Evolutionary conservation across 495 filamentous ascomycete species (phyloP).

Genomic region (Xylaria longipes): DNA sequence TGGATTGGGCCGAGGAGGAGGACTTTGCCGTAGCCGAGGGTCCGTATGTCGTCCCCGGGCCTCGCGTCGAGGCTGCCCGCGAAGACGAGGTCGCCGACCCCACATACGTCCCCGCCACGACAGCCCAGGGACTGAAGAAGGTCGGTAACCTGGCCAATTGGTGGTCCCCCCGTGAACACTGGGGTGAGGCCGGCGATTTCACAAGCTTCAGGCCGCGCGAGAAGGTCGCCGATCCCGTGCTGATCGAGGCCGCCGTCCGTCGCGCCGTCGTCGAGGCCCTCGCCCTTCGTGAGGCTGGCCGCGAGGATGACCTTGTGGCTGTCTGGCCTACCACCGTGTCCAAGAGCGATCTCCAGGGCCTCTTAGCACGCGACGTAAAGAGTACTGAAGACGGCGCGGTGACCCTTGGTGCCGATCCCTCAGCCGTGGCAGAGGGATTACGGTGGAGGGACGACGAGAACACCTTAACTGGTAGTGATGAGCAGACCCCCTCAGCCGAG

Average conservation of each 20-base stretch:
- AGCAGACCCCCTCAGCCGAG: not conserved
- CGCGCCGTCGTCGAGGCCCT: conserved; percentile 67
- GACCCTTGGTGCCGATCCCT: conserved; percentile 29
- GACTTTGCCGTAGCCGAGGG: not conserved
- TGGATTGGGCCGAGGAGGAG: not conserved
- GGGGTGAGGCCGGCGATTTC: conserved; percentile 45
- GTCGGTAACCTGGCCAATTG: conserved; percentile 62
- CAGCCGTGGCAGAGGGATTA: conserved; percentile 27
- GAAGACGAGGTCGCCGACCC: conserved; percentile 42
- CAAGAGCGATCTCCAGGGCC: conserved; percentile 25
- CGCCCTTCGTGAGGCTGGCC: conserved; percentile 52
- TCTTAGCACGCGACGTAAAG: conserved; percentile 25
- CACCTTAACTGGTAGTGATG: not conserved
- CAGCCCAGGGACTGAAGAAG: conserved; percentile 61
- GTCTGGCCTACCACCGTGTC: conserved; percentile 31
- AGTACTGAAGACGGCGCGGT: conserved; percentile 33
- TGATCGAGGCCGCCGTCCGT: conserved; percentile 58
- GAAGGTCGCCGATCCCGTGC: conserved; percentile 44
- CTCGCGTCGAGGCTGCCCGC: conserved; percentile 30
- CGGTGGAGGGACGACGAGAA: conserved; percentile 4
- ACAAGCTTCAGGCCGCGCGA: conserved; percentile 47
- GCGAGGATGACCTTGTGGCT: conserved; percentile 32
- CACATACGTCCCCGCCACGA: conserved; percentile 63
- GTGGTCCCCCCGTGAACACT: conserved; percentile 55
- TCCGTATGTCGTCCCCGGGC: conserved; percentile 28